Percentiles rank a stretch among this genome's conserved stretches.
These are phyloP conservation scores for Russula earlei DNA, from an alignment of 768 basidiomycete genomes.

Conservation along the genomic window DNA sequence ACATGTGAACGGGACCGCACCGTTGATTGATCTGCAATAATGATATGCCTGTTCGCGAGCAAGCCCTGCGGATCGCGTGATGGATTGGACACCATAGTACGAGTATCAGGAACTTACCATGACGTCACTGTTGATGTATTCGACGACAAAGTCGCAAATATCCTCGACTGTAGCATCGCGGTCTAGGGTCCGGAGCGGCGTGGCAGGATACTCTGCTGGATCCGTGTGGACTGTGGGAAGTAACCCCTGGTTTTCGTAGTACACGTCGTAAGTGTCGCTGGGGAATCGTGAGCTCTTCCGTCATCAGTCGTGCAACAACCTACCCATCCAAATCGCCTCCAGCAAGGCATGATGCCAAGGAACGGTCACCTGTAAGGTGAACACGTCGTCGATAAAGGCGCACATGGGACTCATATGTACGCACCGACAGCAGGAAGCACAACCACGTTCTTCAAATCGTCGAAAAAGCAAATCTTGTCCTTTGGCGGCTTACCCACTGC, in stretches of 20 bases:
- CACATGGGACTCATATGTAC: background rate
- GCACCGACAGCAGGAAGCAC: conserved; percentile 21
- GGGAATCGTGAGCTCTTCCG: background rate
- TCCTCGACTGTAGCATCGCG: conserved; percentile 32
- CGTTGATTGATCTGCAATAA: conserved; percentile 69
- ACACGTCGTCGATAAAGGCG: background rate
- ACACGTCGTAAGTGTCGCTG: conserved; percentile 56
- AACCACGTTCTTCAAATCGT: conserved; percentile 10
- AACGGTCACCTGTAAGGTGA: conserved; percentile 38
- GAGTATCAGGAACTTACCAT: conserved; percentile 37
- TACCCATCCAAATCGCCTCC: conserved; percentile 72
- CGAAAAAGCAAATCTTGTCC: conserved; percentile 12
- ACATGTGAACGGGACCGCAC: conserved; percentile 27
- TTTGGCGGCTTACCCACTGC: conserved; percentile 25
- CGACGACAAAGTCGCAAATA: conserved; percentile 70
- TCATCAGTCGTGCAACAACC: background rate
- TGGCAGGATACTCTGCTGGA: conserved; percentile 45
- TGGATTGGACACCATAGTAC: too few species aligned
- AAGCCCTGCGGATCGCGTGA: conserved; percentile 45
- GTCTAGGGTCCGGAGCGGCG: conserved; percentile 15
- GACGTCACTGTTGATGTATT: conserved; percentile 77
- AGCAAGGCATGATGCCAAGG: conserved; percentile 58
- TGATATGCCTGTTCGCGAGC: conserved; percentile 55
- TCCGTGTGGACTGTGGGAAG: conserved; percentile 39
- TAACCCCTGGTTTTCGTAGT: conserved; percentile 42